Conservation (phyloP, 2,329 filamentous ascomycete genomes). For the Cordyceps cateniannulata region DNA sequence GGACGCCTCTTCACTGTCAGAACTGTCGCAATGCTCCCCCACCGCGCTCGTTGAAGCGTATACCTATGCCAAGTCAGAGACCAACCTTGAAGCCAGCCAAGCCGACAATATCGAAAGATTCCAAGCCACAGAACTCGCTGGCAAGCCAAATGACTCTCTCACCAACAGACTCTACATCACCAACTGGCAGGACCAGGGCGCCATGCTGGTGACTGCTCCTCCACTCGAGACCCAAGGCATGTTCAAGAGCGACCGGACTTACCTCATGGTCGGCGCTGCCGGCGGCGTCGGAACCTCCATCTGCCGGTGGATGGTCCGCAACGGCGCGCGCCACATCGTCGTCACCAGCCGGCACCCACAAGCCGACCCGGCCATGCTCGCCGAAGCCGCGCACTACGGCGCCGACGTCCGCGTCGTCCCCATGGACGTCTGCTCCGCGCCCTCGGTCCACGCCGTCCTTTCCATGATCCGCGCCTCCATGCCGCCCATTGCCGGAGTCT, state of each 20-base stretch:
- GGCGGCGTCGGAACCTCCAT: constrained; percentile 30
- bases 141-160: neutral
- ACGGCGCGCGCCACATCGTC: constrained; percentile 29
- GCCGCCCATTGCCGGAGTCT: constrained; percentile 30
- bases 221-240: neutral
- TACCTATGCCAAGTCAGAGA: neutral
- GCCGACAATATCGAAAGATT: neutral
- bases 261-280: constrained; percentile 26
- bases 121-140: neutral
- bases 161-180: neutral
- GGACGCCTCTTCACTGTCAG: neutral
- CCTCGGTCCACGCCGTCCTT: neutral
- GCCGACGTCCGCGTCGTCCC: neutral
- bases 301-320: constrained; percentile 28
- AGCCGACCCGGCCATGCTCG: neutral
- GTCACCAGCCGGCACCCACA: constrained; percentile 31
- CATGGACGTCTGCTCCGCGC: neutral
- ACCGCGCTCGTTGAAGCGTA: neutral
- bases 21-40: neutral
- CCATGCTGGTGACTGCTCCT: neutral
- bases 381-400: neutral
- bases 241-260: constrained; percentile 21
- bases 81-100: no score
- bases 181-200: neutral
- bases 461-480: constrained; percentile 13